A percentile compares a stretch with the other conserved stretches of the same genome.
These are phyloP conservation scores for Leccinum arenicola DNA, from an alignment of 768 basidiomycete species.

Conservation along the genomic window DNA sequence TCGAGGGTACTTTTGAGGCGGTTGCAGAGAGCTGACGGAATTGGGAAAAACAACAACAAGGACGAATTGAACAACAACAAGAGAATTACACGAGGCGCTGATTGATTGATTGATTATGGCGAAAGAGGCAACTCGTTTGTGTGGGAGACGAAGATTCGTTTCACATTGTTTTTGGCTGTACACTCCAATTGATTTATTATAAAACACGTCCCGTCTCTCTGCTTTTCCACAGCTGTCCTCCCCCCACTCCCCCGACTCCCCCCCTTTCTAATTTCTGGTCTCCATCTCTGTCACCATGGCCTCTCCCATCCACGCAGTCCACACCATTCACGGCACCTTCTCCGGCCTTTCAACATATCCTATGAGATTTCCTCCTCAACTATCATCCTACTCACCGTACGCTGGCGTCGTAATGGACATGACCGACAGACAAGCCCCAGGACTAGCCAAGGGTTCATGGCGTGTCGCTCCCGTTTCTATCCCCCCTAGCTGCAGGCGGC, in stretches of 20 bases:
- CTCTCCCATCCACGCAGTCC: constrained; percentile 25
- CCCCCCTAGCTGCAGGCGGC: constrained; percentile 30
- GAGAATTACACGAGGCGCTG: constrained; percentile 4
- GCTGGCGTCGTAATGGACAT: constrained; percentile 26
- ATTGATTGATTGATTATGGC: constrained; percentile 15
- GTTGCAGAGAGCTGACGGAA: neutral
- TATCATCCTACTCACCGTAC: constrained; percentile 17
- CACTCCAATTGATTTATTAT: constrained; percentile 16
- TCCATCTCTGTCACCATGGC: constrained; percentile 24
- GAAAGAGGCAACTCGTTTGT: constrained; percentile 16
- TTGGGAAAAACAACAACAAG: constrained; percentile 10
- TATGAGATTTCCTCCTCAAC: constrained; percentile 12
- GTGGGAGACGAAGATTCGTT: constrained; percentile 12
- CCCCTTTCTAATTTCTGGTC: constrained; percentile 6
- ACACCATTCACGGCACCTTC: constrained; percentile 33
- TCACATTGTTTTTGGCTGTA: constrained; percentile 20
- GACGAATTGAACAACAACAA: neutral
- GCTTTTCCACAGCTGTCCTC: constrained; percentile 7
- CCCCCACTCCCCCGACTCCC: neutral
- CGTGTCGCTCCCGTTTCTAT: constrained; percentile 18
- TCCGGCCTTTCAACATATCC: constrained; percentile 27
- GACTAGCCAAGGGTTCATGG: constrained; percentile 27
- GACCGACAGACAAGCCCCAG: constrained; percentile 21
- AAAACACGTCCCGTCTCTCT: constrained; percentile 3
- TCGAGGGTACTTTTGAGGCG: neutral